Evolutionary conservation across 177 flowering plant species (phyloP), one percentile per base, ranked within the genome.

Genomic region (Vitis hybrid): DNA sequence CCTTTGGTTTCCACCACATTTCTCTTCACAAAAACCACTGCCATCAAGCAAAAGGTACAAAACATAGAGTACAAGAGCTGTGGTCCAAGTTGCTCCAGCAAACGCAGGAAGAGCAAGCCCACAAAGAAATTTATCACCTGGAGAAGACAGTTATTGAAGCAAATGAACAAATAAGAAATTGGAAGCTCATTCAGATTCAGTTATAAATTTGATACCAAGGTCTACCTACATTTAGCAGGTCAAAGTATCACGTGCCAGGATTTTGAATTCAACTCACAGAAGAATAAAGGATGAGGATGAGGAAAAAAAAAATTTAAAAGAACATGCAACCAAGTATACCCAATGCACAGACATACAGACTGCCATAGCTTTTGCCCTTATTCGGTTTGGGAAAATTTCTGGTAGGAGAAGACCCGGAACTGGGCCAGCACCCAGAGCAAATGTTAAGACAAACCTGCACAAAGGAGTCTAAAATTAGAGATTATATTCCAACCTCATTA

Each of bases 1-100:
- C 99, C 99, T 85, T 95, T 95, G 14, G 99, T 95, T 79, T 95
- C 99, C 67, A 95, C 75, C 61, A 95, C 90, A 78, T 90, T 91
- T 68, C 77, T 89, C 83, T 91, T 93, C 65, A 95, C 98, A 72
- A 95, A 95, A 26, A 75, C 80, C 72, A 84, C 93, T 15, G 91
- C 97, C 67, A 84, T 60, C 72, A 89, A 60, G 82, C 98, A 90
- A 69, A 90, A 81, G 71, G 83, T 73, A 13, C 83, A 86, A 67
- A 91, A 93, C 1, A 89, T 76, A 5, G 94, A 76, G 79, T 95
- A 93, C 79, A 95, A 61, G 12, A 88, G 78, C 70, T 62, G 84
- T 5, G 95, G 82, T 18, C 99, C 99, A 57, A 93, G 82, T 73
- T 83, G 76, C 82, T 91, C 92, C 75, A 95, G 87, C 79, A 95